Percentiles rank a stretch among this genome's conserved stretches.
These are phyloP conservation scores for Rhizophagus sp. DNA, from an alignment of 192 early-diverging fungal genomes.

Conservation along the genomic window DNA sequence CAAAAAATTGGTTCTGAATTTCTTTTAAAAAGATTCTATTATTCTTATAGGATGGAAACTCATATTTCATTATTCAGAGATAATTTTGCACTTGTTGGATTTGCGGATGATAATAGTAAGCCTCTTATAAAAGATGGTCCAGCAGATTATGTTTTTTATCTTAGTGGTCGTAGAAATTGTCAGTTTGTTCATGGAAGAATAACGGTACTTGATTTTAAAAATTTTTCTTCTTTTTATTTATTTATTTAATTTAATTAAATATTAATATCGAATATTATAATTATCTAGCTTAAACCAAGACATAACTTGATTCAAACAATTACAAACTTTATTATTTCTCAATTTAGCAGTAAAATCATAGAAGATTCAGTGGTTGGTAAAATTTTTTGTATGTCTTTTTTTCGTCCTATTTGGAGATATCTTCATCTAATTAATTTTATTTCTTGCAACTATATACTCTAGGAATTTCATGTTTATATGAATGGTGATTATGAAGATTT, in stretches of 20 bases:
- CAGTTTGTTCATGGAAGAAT: constrained; percentile 13
- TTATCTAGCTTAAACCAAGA: neutral
- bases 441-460: neutral
- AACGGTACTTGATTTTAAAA: neutral
- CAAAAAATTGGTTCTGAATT: neutral
- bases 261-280: too few relatives aligned
- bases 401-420: neutral
- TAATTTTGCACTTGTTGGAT: constrained; percentile 9
- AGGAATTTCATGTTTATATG: neutral
- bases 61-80: neutral
- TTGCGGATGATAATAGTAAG: neutral
- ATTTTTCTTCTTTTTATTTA: neutral
- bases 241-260: neutral
- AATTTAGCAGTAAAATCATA: constrained; percentile 13
- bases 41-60: constrained; percentile 3
- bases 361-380: neutral
- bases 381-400: neutral
- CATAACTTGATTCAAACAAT: constrained; percentile 3
- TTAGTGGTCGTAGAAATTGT: constrained; percentile 10
- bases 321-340: constrained; percentile 3
- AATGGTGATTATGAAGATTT: neutral
- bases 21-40: neutral
- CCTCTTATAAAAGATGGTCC: constrained; percentile 5
- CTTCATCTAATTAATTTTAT: neutral
- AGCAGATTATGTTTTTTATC: constrained; percentile 2